Evolutionary conservation across 163 green algal genomes (phyloP).

Genomic region (Chlorella variabilis): DNA sequence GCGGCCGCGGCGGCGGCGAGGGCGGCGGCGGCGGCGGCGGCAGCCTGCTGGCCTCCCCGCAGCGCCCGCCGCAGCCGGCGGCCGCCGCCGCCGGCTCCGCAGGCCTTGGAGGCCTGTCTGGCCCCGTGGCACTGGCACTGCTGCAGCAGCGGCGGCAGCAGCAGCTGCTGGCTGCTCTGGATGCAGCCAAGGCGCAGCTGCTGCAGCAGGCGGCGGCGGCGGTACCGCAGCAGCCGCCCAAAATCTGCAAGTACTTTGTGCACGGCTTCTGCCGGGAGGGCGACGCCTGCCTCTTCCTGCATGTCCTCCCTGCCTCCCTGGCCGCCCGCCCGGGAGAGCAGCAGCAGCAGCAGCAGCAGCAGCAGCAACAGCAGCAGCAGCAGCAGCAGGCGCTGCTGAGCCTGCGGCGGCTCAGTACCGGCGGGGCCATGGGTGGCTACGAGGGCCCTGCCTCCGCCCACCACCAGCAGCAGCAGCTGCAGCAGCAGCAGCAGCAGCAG

Average conservation of each 20-base stretch:
- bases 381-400: neutral
- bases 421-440: neutral
- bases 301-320: too few relatives aligned
- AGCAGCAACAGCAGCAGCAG: neutral
- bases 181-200: slow-evolving; percentile 14
- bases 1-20: neutral
- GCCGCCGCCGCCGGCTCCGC: neutral
- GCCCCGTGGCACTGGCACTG: neutral
- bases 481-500: slow-evolving; percentile 26
- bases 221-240: slow-evolving; percentile 19
- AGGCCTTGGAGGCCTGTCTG: neutral
- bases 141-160: slow-evolving; percentile 25
- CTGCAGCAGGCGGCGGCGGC: slow-evolving; percentile 20
- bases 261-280: slow-evolving; percentile 40
- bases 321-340: too few relatives aligned
- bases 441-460: neutral
- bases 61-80: neutral
- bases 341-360: neutral
- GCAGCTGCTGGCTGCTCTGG: slow-evolving; percentile 32
- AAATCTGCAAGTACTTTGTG: slow-evolving; percentile 33
- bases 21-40: neutral
- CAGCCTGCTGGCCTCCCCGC: slow-evolving; percentile 9
- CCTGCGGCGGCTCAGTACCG: slow-evolving; percentile 21
- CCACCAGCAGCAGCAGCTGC: slow-evolving; percentile 15
- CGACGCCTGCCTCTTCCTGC: slow-evolving; percentile 20